Conservation (phyloP, 768 basidiomycete species). For the Kondoa subrosea region DNA sequence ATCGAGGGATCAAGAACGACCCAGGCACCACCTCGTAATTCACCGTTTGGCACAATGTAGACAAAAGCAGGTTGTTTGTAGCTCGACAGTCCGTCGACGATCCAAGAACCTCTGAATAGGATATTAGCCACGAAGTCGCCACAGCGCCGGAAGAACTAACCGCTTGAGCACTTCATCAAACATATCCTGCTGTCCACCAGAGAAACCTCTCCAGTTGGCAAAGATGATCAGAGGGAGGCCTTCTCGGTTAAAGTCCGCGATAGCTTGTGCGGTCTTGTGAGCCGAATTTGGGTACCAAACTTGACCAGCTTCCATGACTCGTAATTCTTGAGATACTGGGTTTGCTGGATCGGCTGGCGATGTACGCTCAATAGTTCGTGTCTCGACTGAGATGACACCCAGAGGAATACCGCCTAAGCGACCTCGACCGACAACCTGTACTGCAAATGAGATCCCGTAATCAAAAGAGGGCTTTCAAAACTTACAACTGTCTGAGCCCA, state of each 20-base stretch:
- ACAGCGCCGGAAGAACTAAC: neutral
- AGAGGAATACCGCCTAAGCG: constrained; percentile 91
- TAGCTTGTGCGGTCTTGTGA: constrained; percentile 97
- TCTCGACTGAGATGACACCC: constrained; percentile 96
- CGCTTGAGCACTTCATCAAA: constrained; percentile 31
- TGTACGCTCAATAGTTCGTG: constrained; percentile 86
- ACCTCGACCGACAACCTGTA: constrained; percentile 64
- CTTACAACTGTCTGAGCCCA: constrained; percentile 91
- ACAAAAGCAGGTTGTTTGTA: constrained; percentile 98
- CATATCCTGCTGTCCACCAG: constrained; percentile 98
- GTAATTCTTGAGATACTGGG: constrained; percentile 85
- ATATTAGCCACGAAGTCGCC: too few relatives aligned
- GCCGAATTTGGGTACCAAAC: constrained; percentile 99
- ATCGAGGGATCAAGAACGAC: constrained; percentile 97
- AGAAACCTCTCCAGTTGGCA: constrained; percentile 99
- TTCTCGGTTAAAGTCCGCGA: constrained; percentile 96
- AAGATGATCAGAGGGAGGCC: constrained; percentile 93
- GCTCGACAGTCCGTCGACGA: constrained; percentile 89
- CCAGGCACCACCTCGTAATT: constrained; percentile 97
- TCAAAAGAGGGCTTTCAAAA: neutral
- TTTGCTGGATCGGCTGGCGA: constrained; percentile 97
- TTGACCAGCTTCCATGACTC: constrained; percentile 98
- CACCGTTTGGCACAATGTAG: constrained; percentile 95
- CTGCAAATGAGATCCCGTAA: neutral
- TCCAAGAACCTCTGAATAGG: constrained; percentile 34